Conservation (phyloP, 495 filamentous ascomycete species). For the Trypethelium eluteriae region DNA sequence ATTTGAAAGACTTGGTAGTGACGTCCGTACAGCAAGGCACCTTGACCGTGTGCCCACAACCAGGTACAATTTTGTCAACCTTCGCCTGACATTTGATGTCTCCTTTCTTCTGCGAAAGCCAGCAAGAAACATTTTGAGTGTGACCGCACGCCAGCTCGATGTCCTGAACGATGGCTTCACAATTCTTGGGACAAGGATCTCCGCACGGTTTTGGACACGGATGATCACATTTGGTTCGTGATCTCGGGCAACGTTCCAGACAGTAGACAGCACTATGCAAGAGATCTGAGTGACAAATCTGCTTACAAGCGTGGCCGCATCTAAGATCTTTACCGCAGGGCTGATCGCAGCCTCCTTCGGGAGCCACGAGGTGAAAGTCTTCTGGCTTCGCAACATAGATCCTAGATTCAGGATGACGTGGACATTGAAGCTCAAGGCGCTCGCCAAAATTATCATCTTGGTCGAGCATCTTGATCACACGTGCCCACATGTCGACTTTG, state of each 20-base stretch:
- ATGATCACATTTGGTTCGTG: slow-evolving; percentile 51
- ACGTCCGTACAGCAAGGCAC: slow-evolving; percentile 47
- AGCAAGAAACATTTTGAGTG: slow-evolving; percentile 42
- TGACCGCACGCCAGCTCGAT: slow-evolving; percentile 56
- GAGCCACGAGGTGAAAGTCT: slow-evolving; percentile 52
- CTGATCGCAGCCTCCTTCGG: slow-evolving; percentile 62
- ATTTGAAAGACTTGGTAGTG: slow-evolving; percentile 34
- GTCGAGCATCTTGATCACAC: slow-evolving; percentile 53
- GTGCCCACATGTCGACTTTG: slow-evolving; percentile 58
- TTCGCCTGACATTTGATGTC: slow-evolving; percentile 28
- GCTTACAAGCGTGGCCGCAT: slow-evolving; percentile 64
- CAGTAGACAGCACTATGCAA: slow-evolving; percentile 58
- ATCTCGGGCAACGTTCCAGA: slow-evolving; percentile 52
- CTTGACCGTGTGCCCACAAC: slow-evolving; percentile 47
- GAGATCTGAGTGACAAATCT: slow-evolving; percentile 59
- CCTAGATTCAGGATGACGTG: slow-evolving; percentile 53
- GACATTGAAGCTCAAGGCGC: slow-evolving; percentile 52
- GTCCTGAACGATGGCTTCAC: slow-evolving; percentile 35
- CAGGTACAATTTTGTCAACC: slow-evolving; percentile 41
- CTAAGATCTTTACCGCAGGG: slow-evolving; percentile 50
- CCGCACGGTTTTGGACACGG: slow-evolving; percentile 55
- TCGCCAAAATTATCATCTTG: slow-evolving; percentile 46
- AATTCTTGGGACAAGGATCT: slow-evolving; percentile 47
- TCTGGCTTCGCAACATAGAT: slow-evolving; percentile 53
- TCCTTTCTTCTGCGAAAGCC: slow-evolving; percentile 38